Evolutionary conservation across 2,329 filamentous ascomycete species (phyloP).

Genomic region (Gnomoniopsis sp.): DNA sequence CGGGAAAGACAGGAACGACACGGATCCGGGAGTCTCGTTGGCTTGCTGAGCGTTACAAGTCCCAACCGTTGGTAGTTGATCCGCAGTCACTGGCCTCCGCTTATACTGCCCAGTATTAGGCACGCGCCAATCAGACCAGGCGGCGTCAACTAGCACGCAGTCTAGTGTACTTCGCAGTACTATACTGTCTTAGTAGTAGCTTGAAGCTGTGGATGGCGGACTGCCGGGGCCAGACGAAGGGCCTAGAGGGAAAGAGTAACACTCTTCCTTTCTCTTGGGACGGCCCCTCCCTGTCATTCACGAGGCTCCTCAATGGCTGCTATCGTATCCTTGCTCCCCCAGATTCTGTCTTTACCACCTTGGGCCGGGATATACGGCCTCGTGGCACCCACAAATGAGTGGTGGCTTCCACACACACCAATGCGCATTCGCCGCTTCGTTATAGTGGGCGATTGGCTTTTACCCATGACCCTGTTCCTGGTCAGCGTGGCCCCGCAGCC

Average conservation of each 20-base stretch:
- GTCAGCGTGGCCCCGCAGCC: background rate
- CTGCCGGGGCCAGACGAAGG: background rate
- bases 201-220: background rate
- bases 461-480: background rate
- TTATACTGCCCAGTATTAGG: too few species aligned
- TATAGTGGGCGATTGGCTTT: background rate
- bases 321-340: conserved; percentile 18
- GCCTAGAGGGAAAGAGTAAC: background rate
- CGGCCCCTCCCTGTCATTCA: background rate
- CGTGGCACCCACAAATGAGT: conserved; percentile 14
- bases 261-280: background rate
- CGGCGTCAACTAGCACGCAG: background rate
- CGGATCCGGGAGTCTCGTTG: background rate
- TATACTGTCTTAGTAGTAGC: too few species aligned
- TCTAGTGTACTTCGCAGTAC: too few species aligned
- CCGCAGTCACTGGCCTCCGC: background rate
- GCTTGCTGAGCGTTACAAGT: background rate
- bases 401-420: conserved; percentile 17
- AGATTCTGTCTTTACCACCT: conserved; percentile 14
- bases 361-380: too few species aligned
- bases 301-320: background rate
- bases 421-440: conserved; percentile 3
- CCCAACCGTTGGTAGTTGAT: background rate
- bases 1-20: background rate
- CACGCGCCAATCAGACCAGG: background rate